A percentile compares a stretch with the other conserved stretches of the same genome.
phyloP scores from a whole-genome alignment of 345 rosid species.

The Citrus australasica region DNA sequence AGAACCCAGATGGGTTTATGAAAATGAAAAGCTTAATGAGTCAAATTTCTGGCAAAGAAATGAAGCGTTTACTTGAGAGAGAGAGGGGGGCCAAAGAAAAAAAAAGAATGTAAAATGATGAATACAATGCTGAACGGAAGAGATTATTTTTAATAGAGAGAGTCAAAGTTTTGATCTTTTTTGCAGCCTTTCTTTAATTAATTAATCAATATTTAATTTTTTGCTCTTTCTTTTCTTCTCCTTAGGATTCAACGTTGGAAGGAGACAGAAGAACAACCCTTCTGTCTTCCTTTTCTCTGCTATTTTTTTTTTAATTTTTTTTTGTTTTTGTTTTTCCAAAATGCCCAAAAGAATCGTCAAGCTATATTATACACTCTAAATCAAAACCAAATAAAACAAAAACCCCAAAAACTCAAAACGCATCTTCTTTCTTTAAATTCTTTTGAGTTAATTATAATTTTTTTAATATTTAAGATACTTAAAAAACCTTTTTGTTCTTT shows the following conservation, averaged over 20 bases:
- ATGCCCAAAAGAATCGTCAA: background rate
- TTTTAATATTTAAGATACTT: too few species aligned
- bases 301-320: background rate
- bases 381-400: background rate
- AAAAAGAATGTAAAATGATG: conserved; percentile 9
- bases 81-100: too few species aligned
- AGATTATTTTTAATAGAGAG: background rate
- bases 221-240: background rate
- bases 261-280: conserved; percentile 14
- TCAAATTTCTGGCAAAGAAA: background rate
- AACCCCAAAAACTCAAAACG: background rate
- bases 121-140: background rate
- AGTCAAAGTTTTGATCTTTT: conserved; percentile 17
- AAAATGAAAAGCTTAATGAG: background rate
- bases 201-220: background rate
- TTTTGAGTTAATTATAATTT: background rate
- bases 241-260: conserved; percentile 11
- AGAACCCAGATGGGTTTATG: conserved; percentile 5
- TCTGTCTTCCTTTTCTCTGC: background rate
- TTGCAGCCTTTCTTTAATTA: conserved; percentile 1
- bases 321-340: background rate
- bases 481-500: too few species aligned
- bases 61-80: background rate
- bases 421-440: background rate
- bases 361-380: background rate